Evolutionary conservation across 1,139 yeast genomes (phyloP).

Genomic region (Blastobotrys elegans): DNA sequence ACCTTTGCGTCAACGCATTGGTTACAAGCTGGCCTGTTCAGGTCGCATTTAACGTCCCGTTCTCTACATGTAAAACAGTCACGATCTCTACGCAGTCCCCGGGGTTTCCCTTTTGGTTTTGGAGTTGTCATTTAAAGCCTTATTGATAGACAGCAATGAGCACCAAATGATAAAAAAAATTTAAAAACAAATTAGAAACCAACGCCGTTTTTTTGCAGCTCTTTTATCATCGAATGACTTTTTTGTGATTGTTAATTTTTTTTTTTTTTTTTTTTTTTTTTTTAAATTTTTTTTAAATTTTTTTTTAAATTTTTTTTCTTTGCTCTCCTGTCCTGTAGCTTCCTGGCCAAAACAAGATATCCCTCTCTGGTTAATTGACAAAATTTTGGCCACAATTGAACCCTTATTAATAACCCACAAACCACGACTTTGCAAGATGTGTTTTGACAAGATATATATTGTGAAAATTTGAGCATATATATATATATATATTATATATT

Average conservation of each 20-base stretch:
- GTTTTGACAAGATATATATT: too few relatives aligned
- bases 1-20: constrained; percentile 21
- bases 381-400: too few relatives aligned
- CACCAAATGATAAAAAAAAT: not conserved
- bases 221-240: too few relatives aligned
- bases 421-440: too few relatives aligned
- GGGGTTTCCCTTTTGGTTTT: constrained; percentile 22
- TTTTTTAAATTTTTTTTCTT: not conserved
- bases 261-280: not conserved
- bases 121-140: too few relatives aligned
- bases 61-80: constrained; percentile 25
- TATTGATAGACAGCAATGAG: not conserved
- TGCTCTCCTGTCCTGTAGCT: too few relatives aligned
- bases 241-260: not conserved
- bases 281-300: not conserved
- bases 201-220: not conserved
- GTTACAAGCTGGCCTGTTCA: constrained; percentile 24
- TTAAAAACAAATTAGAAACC: not conserved
- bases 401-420: too few relatives aligned
- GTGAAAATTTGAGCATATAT: too few relatives aligned
- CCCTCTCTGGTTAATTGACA: too few relatives aligned
- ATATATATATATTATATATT: too few relatives aligned
- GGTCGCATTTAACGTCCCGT: constrained; percentile 25
- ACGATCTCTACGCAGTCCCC: constrained; percentile 24
- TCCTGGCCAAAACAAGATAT: too few relatives aligned